Evolutionary conservation across 192 early-diverging fungal genomes (phyloP).

Genomic region (Entophlyctis luteolus): DNA sequence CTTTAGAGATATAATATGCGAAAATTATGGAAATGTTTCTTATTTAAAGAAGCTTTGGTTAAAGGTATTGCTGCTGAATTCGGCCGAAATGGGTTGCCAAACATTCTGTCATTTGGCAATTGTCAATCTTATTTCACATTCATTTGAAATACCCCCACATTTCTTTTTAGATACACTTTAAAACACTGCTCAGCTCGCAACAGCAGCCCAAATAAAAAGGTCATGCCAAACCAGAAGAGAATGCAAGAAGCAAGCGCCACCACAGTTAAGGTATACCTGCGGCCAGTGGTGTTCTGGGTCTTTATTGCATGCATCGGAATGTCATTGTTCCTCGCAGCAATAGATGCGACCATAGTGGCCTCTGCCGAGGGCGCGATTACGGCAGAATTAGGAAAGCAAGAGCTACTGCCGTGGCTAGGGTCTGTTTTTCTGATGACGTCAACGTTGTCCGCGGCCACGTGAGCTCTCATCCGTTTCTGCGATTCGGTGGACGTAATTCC

Average conservation of each 20-base stretch:
- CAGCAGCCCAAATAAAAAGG: too few species aligned
- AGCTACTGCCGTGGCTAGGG: conserved; percentile 75
- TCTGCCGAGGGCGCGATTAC: conserved; percentile 69
- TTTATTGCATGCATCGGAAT: neutral
- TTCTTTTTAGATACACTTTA: too few species aligned
- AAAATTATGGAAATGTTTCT: too few species aligned
- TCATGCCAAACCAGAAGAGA: too few species aligned
- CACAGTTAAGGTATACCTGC: neutral
- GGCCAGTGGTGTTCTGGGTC: neutral
- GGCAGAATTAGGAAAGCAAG: conserved; percentile 62
- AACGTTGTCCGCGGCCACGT: neutral
- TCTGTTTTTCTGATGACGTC: conserved; percentile 65
- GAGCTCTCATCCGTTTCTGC: neutral
- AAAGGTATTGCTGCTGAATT: too few species aligned
- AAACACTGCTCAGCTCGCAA: too few species aligned
- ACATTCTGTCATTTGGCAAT: too few species aligned
- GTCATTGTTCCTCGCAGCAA: conserved; percentile 26
- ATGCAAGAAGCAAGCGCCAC: neutral
- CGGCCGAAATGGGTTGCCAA: too few species aligned
- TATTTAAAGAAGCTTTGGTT: too few species aligned
- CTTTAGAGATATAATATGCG: too few species aligned
- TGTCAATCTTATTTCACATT: too few species aligned
- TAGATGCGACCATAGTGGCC: conserved; percentile 81
- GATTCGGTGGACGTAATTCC: neutral
- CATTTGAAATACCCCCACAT: too few species aligned